A percentile compares a stretch with the other conserved stretches of the same genome.
Conservation (phyloP, 768 basidiomycete genomes). For the Termitomyces heimii region DNA sequence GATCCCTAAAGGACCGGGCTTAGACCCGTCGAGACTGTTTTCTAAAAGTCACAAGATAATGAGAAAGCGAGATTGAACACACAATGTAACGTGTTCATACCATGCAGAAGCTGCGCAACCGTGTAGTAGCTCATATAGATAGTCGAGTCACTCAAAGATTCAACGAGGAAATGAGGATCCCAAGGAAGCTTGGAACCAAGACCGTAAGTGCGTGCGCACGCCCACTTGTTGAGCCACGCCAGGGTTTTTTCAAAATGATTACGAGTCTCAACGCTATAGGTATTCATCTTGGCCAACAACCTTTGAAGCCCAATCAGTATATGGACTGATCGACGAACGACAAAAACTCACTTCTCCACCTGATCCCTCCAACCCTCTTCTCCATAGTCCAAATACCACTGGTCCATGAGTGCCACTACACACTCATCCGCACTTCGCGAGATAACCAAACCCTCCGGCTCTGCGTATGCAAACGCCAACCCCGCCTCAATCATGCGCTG, state of each 20-base stretch:
- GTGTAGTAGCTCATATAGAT: slow-evolving; percentile 99
- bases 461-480: slow-evolving; percentile 86
- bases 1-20: slow-evolving; percentile 79
- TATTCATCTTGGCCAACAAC: slow-evolving; percentile 79
- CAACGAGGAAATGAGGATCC: slow-evolving; percentile 95
- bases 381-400: slow-evolving; percentile 99
- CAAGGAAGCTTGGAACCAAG: slow-evolving; percentile 94
- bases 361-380: slow-evolving; percentile 84
- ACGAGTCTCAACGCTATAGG: slow-evolving; percentile 87
- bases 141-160: slow-evolving; percentile 95
- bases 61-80: neutral
- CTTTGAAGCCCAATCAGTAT: slow-evolving; percentile 31
- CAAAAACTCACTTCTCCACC: slow-evolving; percentile 63
- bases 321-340: neutral
- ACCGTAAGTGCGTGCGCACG: slow-evolving; percentile 96
- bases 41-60: slow-evolving; percentile 28
- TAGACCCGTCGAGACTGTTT: slow-evolving; percentile 70
- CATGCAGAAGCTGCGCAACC: slow-evolving; percentile 84
- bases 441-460: slow-evolving; percentile 65
- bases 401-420: slow-evolving; percentile 96
- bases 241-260: slow-evolving; percentile 88
- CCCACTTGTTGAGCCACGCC: slow-evolving; percentile 97
- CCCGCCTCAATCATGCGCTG: slow-evolving; percentile 74
- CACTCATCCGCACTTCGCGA: slow-evolving; percentile 95
- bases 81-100: slow-evolving; percentile 33